Evolutionary conservation across 148 eudicot genomes (phyloP).

Genomic region (Oxyria digyna): DNA sequence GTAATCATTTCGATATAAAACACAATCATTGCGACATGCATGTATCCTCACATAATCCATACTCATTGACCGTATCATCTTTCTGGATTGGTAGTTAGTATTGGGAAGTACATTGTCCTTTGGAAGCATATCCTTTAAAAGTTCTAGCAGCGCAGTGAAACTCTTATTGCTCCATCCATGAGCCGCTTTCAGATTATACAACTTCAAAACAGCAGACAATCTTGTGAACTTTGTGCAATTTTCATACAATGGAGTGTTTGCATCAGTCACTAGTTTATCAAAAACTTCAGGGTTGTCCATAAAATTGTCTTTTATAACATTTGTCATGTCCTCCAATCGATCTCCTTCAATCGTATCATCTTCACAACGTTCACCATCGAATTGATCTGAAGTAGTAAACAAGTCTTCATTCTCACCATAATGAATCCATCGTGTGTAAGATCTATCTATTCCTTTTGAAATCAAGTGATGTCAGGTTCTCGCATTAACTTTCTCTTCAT

Average conservation of each 20-base stretch:
- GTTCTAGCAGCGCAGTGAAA: neutral
- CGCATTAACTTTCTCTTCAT: neutral
- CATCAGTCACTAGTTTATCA: neutral
- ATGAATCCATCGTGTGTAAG: neutral
- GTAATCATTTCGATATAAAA: neutral
- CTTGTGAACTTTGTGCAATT: neutral
- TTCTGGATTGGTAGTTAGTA: neutral
- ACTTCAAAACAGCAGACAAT: neutral
- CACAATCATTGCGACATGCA: neutral
- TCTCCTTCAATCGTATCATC: neutral
- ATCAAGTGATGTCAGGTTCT: neutral
- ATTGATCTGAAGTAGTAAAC: neutral
- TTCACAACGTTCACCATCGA: neutral
- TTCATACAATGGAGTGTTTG: neutral
- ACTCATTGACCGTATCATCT: neutral
- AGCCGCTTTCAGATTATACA: neutral
- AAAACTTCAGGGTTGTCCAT: neutral
- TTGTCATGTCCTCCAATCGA: neutral
- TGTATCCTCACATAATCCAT: constrained; percentile 1
- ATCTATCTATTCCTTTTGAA: neutral
- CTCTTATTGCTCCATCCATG: neutral
- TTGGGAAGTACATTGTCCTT: neutral
- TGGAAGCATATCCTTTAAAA: neutral
- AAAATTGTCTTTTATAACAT: too few relatives aligned
- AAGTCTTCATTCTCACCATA: neutral